Percentiles rank a stretch among this genome's conserved stretches.
Evolutionary conservation across 208 protist genomes (phyloP).

Genomic region (Leishmania major): DNA sequence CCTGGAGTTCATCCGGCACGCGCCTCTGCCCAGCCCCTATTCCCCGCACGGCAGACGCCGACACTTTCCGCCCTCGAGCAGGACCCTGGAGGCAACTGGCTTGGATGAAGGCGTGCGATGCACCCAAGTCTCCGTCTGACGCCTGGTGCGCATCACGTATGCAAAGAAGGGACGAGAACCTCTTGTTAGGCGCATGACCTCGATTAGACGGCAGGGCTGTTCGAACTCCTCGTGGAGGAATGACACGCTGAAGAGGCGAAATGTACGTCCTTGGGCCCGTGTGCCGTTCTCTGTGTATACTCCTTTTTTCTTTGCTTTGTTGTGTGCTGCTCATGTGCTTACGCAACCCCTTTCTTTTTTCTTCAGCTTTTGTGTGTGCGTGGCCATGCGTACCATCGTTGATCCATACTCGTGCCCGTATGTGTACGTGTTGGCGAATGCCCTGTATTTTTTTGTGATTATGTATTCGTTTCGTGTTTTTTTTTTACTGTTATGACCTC

Average conservation of each 20-base stretch:
- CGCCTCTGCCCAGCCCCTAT: neutral
- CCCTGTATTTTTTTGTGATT: neutral
- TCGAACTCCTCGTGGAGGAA: neutral
- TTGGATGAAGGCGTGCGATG: neutral
- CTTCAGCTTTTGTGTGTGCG: neutral
- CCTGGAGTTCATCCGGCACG: neutral
- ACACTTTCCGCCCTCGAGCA: neutral
- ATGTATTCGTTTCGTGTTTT: neutral
- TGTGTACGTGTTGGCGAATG: neutral
- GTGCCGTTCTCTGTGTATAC: neutral
- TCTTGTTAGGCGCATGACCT: neutral
- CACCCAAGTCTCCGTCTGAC: neutral
- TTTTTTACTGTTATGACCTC: neutral
- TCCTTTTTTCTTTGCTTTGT: neutral
- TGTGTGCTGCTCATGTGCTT: neutral
- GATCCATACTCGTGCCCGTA: neutral
- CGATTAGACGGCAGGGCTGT: neutral
- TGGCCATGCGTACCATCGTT: neutral
- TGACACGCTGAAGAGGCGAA: neutral
- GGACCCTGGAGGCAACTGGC: neutral
- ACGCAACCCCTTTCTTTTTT: neutral
- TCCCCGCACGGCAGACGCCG: neutral
- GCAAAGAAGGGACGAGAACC: neutral
- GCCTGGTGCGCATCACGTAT: neutral
- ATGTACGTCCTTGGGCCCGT: neutral